Conservation (phyloP, 257 asterid genomes). For the Marsdenia floribunda region DNA sequence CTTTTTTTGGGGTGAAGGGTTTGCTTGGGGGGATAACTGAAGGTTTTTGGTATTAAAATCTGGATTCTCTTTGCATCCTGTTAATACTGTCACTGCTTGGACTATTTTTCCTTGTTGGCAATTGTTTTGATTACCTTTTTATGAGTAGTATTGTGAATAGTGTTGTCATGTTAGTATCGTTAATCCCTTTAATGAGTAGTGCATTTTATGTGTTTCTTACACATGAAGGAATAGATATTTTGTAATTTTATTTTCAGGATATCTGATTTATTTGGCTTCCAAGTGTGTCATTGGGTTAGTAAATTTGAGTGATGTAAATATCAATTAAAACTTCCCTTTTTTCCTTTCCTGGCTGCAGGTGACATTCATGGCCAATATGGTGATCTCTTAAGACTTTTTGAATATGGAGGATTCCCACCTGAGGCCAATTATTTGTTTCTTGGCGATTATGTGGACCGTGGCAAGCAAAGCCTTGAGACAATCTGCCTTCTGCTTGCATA, state of each 20-base stretch:
- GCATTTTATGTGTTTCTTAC: neutral
- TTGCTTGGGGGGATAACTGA: no score
- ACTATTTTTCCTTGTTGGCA: neutral
- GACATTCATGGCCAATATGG: slow-evolving; percentile 75
- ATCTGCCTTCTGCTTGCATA: slow-evolving; percentile 73
- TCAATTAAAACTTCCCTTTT: neutral
- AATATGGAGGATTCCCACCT: slow-evolving; percentile 72
- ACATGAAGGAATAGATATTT: neutral
- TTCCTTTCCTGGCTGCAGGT: slow-evolving; percentile 37
- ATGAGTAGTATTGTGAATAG: no score
- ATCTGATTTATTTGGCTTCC: neutral
- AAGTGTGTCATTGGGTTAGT: neutral
- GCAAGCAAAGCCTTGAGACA: slow-evolving; percentile 70
- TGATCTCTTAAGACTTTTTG: slow-evolving; percentile 67
- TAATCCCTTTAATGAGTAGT: neutral
- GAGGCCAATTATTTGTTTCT: slow-evolving; percentile 70
- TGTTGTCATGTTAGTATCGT: neutral
- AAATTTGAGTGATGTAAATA: neutral
- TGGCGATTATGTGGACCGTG: slow-evolving; percentile 76
- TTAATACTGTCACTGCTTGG: neutral
- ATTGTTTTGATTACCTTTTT: neutral
- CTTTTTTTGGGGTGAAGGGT: neutral
- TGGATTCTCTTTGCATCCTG: neutral
- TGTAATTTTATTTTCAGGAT: neutral
- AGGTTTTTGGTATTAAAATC: neutral